phyloP scores from a whole-genome alignment of 2,329 filamentous ascomycete species.

The Capronia coronata region DNA sequence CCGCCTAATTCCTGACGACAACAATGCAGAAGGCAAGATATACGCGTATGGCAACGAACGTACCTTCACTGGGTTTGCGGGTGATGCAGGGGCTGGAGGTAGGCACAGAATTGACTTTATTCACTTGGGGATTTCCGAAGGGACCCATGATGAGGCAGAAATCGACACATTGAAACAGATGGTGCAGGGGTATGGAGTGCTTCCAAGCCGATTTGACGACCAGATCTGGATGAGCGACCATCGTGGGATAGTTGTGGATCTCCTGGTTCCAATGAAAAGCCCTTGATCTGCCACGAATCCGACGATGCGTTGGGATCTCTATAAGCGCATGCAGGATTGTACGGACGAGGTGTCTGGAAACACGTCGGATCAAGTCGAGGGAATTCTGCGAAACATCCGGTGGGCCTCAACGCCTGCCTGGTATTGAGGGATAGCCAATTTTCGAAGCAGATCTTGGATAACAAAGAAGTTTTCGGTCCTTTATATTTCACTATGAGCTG shows the following conservation, averaged over 20 bases:
- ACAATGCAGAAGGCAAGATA: conserved; percentile 25
- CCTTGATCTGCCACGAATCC: neutral
- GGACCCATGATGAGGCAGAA: conserved; percentile 5
- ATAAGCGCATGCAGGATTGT: too few species aligned
- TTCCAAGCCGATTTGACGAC: conserved; percentile 52
- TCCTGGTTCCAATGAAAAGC: conserved; percentile 6
- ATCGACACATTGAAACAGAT: conserved; percentile 33
- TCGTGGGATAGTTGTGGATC: conserved; percentile 50
- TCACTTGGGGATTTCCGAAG: conserved; percentile 35
- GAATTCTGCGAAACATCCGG: too few species aligned
- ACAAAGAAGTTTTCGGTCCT: too few species aligned
- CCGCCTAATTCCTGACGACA: conserved; percentile 32
- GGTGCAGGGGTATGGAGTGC: conserved; percentile 46
- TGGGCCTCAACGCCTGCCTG: too few species aligned
- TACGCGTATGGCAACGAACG: conserved; percentile 45
- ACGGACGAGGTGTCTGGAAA: too few species aligned
- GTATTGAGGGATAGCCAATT: too few species aligned
- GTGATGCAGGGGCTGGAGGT: conserved; percentile 32
- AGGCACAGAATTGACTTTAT: conserved; percentile 48
- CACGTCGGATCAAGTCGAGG: too few species aligned
- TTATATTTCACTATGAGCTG: too few species aligned
- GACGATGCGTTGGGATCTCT: too few species aligned
- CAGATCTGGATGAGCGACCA: conserved; percentile 52
- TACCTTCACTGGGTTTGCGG: conserved; percentile 51
- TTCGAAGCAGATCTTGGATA: too few species aligned